phyloP scores from a whole-genome alignment of 352 stramenopile genomes.

The Halophytophthora batemanensis region DNA sequence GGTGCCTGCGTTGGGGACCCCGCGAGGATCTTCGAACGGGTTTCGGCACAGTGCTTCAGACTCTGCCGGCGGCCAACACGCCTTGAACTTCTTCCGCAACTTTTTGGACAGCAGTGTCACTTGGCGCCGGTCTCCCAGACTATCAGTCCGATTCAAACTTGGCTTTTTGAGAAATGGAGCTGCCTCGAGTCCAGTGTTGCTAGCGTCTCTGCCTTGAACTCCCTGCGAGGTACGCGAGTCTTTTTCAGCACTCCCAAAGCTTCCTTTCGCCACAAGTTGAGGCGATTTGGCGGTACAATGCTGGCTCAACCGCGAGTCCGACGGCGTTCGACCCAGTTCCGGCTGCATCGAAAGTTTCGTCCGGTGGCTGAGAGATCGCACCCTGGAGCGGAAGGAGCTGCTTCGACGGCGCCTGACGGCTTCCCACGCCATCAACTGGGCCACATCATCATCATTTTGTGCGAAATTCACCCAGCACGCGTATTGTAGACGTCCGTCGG shows the following conservation, averaged over 20 bases:
- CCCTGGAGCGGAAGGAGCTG: slow-evolving; percentile 4
- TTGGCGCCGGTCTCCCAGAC: slow-evolving; percentile 4
- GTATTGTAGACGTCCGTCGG: slow-evolving; percentile 26
- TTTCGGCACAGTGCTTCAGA: slow-evolving; percentile 26
- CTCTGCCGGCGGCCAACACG: slow-evolving; percentile 25
- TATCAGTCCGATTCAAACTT: background rate
- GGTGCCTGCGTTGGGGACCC: background rate
- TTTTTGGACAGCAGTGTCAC: slow-evolving; percentile 46
- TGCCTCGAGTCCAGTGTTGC: slow-evolving; percentile 16
- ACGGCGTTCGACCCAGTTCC: slow-evolving; percentile 14
- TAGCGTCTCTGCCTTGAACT: slow-evolving; percentile 3
- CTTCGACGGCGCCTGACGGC: slow-evolving; percentile 6
- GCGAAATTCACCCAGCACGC: slow-evolving; percentile 35
- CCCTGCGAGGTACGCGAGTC: background rate
- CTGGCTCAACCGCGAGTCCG: slow-evolving; percentile 23
- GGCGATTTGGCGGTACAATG: slow-evolving; percentile 2
- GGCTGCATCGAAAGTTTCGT: slow-evolving; percentile 21
- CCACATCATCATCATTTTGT: slow-evolving; percentile 28
- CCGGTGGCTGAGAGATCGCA: slow-evolving; percentile 22
- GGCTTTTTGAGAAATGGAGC: slow-evolving; percentile 25
- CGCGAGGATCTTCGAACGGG: slow-evolving; percentile 31
- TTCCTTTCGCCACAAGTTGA: slow-evolving; percentile 2
- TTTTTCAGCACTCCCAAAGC: slow-evolving; percentile 4
- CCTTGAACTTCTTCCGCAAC: slow-evolving; percentile 50
- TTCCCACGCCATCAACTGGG: slow-evolving; percentile 36